Evolutionary conservation across 805 yeast species (phyloP), one percentile per base, ranked within the genome.

Genomic region (Blastobotrys attinorum): DNA sequence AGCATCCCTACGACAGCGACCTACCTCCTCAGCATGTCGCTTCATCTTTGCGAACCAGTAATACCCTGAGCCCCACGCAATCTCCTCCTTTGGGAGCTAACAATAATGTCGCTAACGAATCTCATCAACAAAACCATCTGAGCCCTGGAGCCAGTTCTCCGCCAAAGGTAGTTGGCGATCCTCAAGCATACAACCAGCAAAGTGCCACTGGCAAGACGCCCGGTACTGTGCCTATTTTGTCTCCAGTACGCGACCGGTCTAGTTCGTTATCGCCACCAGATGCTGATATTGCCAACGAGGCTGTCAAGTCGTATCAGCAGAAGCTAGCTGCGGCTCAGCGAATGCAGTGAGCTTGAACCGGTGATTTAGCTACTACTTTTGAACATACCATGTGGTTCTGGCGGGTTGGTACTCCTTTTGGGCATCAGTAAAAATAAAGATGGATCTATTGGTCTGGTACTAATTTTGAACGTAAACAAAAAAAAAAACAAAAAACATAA

Each of bases 1-100:
- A 50, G 39, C 55, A 51, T 27, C 55, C 55, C 8, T 51, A 53
- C 31, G 50, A 51, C 3, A 53, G 50, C 31, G 45, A 21, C 33
- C 44, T 47, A 8, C 55, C 52, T 7, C 51, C 22, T 6, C 22
- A 25, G 10, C 8, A 18, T 10, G 5, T 8, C 21, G 18, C 41
- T 8, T 27, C 33, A 15, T 20, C 22, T 11, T 42, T 31, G 32
- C 44, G 22, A 21, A 45, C 10, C 17, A 15, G 16, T 17, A 34
- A 34, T 17, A 13, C 22, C 17, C 40, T 47, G n/a, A 47, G 49
- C 3, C 49, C 51, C 5, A 10, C 6, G 22, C 42, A 48, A 20
- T 34, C 37, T 11, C 17, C 37, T 21, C 21, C 37, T 7, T 7
- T 34, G 17, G n/a, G 10, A 11, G 22, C 8, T 17, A n/a, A n/a